Evolutionary conservation across 768 basidiomycete genomes (phyloP), one percentile per base, ranked within the genome.

Genomic region (Lactifluus piperatus): DNA sequence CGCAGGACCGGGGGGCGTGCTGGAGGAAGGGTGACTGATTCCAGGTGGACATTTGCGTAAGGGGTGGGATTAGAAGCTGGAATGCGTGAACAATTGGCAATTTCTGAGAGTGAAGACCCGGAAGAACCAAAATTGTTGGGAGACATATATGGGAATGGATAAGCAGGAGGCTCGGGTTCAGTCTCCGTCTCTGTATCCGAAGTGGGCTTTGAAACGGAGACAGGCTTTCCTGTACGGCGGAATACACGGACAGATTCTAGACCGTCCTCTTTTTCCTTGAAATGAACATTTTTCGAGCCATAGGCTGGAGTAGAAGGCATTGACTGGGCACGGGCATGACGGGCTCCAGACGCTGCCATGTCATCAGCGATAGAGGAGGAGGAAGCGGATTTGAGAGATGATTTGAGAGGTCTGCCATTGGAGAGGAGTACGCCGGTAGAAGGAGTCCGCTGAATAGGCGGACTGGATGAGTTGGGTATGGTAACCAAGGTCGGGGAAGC

Each of bases 391-490:
- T 95, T 97, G 66, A 97, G 80, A 1, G 90, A 88, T 0, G 88
- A 79, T 68, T 91, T 91, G 72, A 97, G 84, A 4, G 91, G 88
- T 68, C 91, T 91, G 45, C 93, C 92, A 57, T 85, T 91, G 20
- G 81, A 74, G 34, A 85, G 79, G 24, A 83, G 69, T 54, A 85
- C 75, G 14, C 68, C 77, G 65, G 62, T 71, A 51, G 57, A 77
- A 64, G 62, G 13, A 0, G 64, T 57, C 22, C 62, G 64, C 26
- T 55, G 50, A 24, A 63, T 48, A 14, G 57, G 52, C 10, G 54
- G 20, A 26, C 37, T 7, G 45, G 62, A 14, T 22, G 54, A 32
- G 5, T 34, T 41, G 27, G 60, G 1, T 36, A 30, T 16, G 39
- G 32, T 45, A 20, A 9, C 18, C 2, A 24, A 11, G 22, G 26